These are phyloP conservation scores for Trichomonas gallinae DNA, from an alignment of 208 protist species.

Conservation along the genomic window DNA sequence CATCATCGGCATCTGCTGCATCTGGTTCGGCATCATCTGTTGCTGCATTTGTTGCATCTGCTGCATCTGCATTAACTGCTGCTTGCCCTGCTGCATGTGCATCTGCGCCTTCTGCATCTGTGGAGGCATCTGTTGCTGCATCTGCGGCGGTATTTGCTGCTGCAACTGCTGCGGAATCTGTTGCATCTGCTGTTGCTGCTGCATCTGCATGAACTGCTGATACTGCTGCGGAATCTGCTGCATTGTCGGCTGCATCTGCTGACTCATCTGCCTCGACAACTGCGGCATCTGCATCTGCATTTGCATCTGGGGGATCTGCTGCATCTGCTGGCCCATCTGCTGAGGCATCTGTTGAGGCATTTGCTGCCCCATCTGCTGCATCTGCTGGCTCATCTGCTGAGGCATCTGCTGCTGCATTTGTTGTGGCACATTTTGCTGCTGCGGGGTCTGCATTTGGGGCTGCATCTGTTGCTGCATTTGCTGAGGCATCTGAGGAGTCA, in stretches of 20 bases:
- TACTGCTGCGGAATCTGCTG: background rate
- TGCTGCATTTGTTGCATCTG: background rate
- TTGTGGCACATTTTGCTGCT: background rate
- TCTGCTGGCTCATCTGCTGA: background rate
- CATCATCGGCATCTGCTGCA: background rate
- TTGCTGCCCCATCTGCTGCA: background rate
- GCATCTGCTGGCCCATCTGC: background rate
- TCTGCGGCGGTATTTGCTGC: background rate
- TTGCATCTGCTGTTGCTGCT: background rate
- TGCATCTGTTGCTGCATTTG: no score
- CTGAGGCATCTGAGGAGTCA: background rate
- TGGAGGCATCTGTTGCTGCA: background rate
- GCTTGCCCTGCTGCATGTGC: background rate
- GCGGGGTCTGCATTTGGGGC: no score
- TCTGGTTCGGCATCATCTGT: background rate
- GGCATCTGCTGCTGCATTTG: no score
- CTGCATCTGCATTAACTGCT: background rate
- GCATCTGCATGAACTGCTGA: background rate
- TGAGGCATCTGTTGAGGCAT: background rate
- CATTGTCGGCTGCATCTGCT: background rate
- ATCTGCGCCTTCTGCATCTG: background rate
- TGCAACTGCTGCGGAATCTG: background rate
- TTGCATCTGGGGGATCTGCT: background rate
- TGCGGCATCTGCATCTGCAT: background rate
- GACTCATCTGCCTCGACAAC: background rate